Conservation (phyloP, 2,329 filamentous ascomycete genomes). For the Ophiostoma sp. region DNA sequence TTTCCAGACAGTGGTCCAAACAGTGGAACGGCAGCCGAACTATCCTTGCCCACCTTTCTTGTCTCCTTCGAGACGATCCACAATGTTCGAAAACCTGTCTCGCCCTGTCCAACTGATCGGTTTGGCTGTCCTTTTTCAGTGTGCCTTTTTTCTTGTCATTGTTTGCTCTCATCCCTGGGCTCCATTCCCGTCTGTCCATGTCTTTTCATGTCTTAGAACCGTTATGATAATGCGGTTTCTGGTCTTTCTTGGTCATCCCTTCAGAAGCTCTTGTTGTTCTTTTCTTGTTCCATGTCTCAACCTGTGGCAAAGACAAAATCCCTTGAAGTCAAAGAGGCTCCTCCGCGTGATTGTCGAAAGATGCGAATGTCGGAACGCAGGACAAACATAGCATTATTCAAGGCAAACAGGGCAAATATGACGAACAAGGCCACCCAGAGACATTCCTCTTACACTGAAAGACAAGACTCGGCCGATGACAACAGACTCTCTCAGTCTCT, state of each 20-base stretch:
- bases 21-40: conserved; percentile 10
- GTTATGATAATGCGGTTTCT: not conserved
- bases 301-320: not conserved
- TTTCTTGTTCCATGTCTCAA: conserved; percentile 11
- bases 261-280: not conserved
- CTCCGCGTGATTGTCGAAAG: conserved; percentile 4
- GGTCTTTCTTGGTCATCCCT: not conserved
- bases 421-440: not conserved
- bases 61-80: not conserved
- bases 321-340: conserved; percentile 5
- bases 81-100: conserved; percentile 19
- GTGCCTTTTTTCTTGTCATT: not conserved
- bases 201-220: not conserved
- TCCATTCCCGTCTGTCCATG: not conserved
- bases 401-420: not conserved
- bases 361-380: not conserved
- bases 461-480: conserved; percentile 2
- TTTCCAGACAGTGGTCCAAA: not conserved
- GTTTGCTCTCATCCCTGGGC: conserved; percentile 2
- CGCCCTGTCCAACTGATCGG: conserved; percentile 6
- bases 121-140: not conserved
- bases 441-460: not conserved
- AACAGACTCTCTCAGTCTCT: too few relatives aligned
- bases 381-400: not conserved
- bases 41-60: not conserved